phyloP scores from a whole-genome alignment of 1,139 yeast species.

The Nadsonia commutata region DNA sequence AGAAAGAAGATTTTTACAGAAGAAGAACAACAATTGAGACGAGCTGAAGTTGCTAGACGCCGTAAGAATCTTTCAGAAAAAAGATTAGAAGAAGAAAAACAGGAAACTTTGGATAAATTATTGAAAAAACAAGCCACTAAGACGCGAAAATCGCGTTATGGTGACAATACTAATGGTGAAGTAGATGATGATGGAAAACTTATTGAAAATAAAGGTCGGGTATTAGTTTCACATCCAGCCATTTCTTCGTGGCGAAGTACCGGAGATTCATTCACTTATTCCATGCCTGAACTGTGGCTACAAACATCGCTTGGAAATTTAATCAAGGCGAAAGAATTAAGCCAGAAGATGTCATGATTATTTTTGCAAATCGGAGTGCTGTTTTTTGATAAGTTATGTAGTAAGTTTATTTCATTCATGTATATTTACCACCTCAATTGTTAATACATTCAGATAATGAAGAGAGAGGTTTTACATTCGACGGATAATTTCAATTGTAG shows the following conservation, averaged over 20 bases:
- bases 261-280: background rate
- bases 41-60: constrained; percentile 81
- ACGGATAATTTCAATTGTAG: too few relatives aligned
- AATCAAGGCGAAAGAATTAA: background rate
- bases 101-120: constrained; percentile 75
- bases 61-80: constrained; percentile 75
- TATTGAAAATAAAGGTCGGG: background rate
- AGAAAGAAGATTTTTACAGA: constrained; percentile 48
- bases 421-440: too few relatives aligned
- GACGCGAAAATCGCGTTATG: constrained; percentile 20
- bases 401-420: too few relatives aligned
- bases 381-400: too few relatives aligned
- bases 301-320: background rate
- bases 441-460: too few relatives aligned
- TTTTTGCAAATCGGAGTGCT: too few relatives aligned
- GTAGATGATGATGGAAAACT: constrained; percentile 11
- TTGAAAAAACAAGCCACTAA: constrained; percentile 61
- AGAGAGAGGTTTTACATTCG: too few relatives aligned
- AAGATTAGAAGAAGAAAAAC: constrained; percentile 80
- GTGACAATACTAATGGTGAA: constrained; percentile 12
- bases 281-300: background rate
- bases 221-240: background rate
- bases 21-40: constrained; percentile 67
- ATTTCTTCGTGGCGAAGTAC: background rate
- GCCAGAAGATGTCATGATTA: too few relatives aligned